Evolutionary conservation across 164 flowering plant species (phyloP).

Genomic region (Vitis rupestris): DNA sequence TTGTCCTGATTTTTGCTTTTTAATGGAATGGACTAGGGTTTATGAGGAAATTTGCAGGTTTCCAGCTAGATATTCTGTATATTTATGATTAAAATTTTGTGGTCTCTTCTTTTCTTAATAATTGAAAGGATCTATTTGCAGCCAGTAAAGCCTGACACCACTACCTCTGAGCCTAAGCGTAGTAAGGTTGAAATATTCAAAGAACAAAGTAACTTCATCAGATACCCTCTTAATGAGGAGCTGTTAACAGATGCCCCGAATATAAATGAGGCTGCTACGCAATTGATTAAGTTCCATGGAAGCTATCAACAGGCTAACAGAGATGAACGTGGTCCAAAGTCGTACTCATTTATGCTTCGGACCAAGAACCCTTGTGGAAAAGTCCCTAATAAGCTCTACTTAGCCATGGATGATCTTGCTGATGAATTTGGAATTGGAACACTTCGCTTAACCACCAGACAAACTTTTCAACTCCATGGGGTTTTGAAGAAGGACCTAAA

Average conservation of each 20-base stretch:
- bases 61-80: too few species aligned
- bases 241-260: constrained; percentile 77
- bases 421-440: constrained; percentile 96
- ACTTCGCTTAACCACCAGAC: constrained; percentile 93
- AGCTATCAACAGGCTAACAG: constrained; percentile 91
- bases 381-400: constrained; percentile 85
- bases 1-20: too few species aligned
- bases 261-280: constrained; percentile 86
- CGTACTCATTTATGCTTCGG: constrained; percentile 94
- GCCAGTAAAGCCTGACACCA: constrained; percentile 75
- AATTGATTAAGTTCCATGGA: constrained; percentile 97
- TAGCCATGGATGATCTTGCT: constrained; percentile 94
- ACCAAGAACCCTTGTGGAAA: constrained; percentile 95
- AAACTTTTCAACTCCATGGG: constrained; percentile 99
- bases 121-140: constrained; percentile 32
- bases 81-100: background rate
- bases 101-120: background rate
- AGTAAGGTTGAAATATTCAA: constrained; percentile 97
- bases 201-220: constrained; percentile 85
- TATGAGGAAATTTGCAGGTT: too few species aligned
- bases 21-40: too few species aligned
- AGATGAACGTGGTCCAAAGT: constrained; percentile 71
- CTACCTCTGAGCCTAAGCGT: constrained; percentile 64
- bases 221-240: constrained; percentile 97
- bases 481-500: constrained; percentile 84